A percentile compares a stretch with the other conserved stretches of the same genome.
These are phyloP conservation scores for Phytomonas sp. DNA, from an alignment of 208 protist genomes.

Conservation along the genomic window DNA sequence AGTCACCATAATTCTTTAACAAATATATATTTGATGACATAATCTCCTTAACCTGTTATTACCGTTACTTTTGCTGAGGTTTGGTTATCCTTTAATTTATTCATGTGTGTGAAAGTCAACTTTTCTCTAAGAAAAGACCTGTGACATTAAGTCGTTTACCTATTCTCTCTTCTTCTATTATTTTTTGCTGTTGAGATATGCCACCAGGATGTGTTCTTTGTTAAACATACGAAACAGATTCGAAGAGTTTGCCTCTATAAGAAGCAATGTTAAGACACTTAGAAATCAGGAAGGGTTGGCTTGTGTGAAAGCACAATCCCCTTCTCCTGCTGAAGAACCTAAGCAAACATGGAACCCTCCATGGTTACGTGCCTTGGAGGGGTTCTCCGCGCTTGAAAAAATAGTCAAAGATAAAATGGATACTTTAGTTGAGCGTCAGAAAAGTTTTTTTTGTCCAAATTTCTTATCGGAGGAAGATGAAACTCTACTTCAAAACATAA, in stretches of 20 bases:
- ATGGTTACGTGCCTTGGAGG: constrained; percentile 35
- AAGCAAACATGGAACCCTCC: constrained; percentile 11
- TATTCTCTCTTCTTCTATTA: not conserved
- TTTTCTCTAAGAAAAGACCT: not conserved
- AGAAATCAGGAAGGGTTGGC: not conserved
- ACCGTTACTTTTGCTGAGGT: not conserved
- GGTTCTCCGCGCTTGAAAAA: constrained; percentile 37
- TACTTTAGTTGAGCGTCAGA: constrained; percentile 31
- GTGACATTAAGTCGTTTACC: constrained; percentile 9
- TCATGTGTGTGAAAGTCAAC: not conserved
- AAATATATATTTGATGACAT: not conserved
- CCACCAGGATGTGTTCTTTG: not conserved
- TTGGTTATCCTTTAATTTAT: constrained; percentile 18
- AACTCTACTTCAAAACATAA: constrained; percentile 14
- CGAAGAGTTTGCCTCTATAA: not conserved
- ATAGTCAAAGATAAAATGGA: constrained; percentile 29
- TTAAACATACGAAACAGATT: not conserved
- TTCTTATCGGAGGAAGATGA: constrained; percentile 55
- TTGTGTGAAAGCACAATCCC: not conserved
- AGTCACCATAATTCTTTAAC: not conserved
- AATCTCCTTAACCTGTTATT: not conserved
- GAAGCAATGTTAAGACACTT: not conserved
- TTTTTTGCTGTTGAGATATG: not conserved
- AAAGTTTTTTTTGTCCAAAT: constrained; percentile 33
- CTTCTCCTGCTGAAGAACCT: not conserved